These are phyloP conservation scores for Lumnitzera littorea DNA, from an alignment of 345 rosid species.

Conservation along the genomic window DNA sequence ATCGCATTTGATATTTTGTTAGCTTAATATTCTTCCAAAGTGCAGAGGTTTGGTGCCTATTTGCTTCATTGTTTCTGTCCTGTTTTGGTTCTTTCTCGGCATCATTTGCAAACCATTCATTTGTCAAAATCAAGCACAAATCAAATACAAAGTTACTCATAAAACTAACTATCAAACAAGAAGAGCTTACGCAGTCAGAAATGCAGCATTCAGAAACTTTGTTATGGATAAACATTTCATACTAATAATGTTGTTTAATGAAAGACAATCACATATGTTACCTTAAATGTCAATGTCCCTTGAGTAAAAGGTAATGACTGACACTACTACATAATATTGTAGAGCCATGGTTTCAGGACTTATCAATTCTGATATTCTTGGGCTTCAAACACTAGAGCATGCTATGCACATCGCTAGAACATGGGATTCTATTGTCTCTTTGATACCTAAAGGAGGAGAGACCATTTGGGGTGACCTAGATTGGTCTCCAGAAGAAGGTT, in stretches of 20 bases:
- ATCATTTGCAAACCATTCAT: background rate
- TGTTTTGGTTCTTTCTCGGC: background rate
- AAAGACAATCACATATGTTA: background rate
- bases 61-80: background rate
- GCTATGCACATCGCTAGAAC: conserved; percentile 53
- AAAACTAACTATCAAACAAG: too few relatives aligned
- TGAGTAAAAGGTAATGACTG: too few relatives aligned
- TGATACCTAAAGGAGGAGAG: conserved; percentile 82
- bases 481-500: conserved; percentile 52
- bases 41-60: too few relatives aligned
- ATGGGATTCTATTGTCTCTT: conserved; percentile 62
- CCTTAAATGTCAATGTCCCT: too few relatives aligned
- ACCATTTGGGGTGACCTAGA: conserved; percentile 64
- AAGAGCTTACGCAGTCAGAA: too few relatives aligned
- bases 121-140: too few relatives aligned
- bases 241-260: background rate
- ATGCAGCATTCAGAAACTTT: too few relatives aligned
- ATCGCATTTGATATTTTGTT: background rate
- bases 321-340: conserved; percentile 3
- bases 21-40: too few relatives aligned
- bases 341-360: conserved; percentile 54
- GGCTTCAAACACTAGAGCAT: conserved; percentile 55
- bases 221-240: too few relatives aligned
- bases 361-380: conserved; percentile 40
- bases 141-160: too few relatives aligned